A percentile compares a stretch with the other conserved stretches of the same genome.
Evolutionary conservation across 1,284 basidiomycete species (phyloP).

Genomic region (Puccinia horiana): DNA sequence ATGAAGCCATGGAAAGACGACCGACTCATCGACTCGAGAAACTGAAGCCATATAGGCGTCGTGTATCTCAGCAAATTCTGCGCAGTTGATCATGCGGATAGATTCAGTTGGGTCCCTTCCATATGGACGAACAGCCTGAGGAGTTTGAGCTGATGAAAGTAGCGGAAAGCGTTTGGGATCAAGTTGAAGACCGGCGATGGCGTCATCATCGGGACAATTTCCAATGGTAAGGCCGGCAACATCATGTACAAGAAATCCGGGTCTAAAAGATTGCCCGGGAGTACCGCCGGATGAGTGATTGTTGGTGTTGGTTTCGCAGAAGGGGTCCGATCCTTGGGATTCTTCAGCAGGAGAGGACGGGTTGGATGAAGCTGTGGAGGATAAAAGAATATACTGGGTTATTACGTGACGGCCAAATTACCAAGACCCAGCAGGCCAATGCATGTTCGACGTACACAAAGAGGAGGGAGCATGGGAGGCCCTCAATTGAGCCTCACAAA

Average conservation of each 20-base stretch:
- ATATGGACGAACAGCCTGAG: not conserved
- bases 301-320: not conserved
- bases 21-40: conserved; percentile 27
- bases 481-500: conserved; percentile 27
- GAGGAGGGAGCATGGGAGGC: not conserved
- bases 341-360: not conserved
- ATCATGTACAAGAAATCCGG: conserved; percentile 8
- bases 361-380: not conserved
- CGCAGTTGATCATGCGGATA: conserved; percentile 30
- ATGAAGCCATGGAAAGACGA: conserved; percentile 39
- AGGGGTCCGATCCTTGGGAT: not conserved
- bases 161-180: conserved; percentile 5
- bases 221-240: conserved; percentile 12
- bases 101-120: not conserved
- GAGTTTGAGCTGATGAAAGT: conserved; percentile 19
- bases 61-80: conserved; percentile 29
- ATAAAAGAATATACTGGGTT: not conserved
- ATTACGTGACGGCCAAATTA: not conserved
- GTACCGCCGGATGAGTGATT: not conserved
- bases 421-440: not conserved
- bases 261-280: not conserved
- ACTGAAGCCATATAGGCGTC: conserved; percentile 31
- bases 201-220: not conserved
- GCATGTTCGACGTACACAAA: not conserved
- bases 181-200: conserved; percentile 27